Evolutionary conservation across 164 flowering plant genomes (phyloP), one percentile per base, ranked within the genome.

Genomic region (Vitis rupestris): DNA sequence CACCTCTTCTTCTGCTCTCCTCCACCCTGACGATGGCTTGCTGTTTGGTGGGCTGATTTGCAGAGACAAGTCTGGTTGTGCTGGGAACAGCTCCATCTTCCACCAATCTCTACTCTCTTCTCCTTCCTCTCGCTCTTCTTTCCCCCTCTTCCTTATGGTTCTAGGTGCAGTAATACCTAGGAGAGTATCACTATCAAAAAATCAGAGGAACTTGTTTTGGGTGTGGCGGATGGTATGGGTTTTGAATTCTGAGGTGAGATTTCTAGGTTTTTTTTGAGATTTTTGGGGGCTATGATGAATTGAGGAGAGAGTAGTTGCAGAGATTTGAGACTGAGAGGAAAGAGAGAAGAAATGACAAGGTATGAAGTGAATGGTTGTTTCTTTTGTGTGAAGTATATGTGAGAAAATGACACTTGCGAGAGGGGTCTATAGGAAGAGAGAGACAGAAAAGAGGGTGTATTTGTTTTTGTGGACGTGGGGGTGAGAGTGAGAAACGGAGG

Each of bases 51-150:
- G 97, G 73, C 97, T 92, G 74, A 94, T 94, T 87, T 89, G 97
- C 3, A 94, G 80, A 17, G 98, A 90, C 60, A 94, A 80, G 77
- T 94, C 98, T 29, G 97, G 98, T 76, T 90, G 97, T 59, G 98
- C 90, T 51, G 97, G 95, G 57, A 92, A 94, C 3, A 92, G 79
- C 88, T 94, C 98, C 98, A 94, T 93, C 47, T 59, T 61, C n/a
- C 9, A 16, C 29, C 10, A 13, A 57, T 44, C 30, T 37, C 23
- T 17, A 9, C 15, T 12, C 55, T 44, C 5, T 16, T 31, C 44
- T 53, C 9, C 37, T 52, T 17, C 8, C 10, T 16, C 50, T 10
- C 14, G 16, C 30, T 48, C 19, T 50, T 23, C 27, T 23, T 23
- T 23, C 27, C 68, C 53, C 53, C n/a, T 59, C 59, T 29, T 15